A percentile compares a stretch with the other conserved stretches of the same genome.
These are phyloP conservation scores for Biscogniauxia mediterranea DNA, from an alignment of 2,329 filamentous ascomycete species.

Conservation along the genomic window DNA sequence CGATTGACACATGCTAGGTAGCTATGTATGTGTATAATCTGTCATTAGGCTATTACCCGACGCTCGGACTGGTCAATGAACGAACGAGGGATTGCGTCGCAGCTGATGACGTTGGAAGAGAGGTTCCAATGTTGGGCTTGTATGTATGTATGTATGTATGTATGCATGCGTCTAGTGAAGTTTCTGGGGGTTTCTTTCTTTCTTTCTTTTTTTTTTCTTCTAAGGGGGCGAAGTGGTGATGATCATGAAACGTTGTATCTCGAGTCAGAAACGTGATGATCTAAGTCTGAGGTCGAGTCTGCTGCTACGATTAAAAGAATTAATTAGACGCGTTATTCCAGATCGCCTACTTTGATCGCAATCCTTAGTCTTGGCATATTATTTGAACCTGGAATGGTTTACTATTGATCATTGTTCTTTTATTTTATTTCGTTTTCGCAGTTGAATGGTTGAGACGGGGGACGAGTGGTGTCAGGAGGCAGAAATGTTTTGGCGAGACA, in stretches of 20 bases:
- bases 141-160: background rate
- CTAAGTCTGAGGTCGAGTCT: too few relatives aligned
- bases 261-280: background rate
- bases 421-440: background rate
- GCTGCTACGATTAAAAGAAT: background rate
- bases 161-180: slow-evolving; percentile 10
- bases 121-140: background rate
- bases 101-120: background rate
- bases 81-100: background rate
- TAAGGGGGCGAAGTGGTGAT: slow-evolving; percentile 3
- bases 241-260: slow-evolving; percentile 23
- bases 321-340: background rate
- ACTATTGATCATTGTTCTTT: background rate
- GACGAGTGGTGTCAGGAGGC: background rate
- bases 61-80: background rate
- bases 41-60: background rate
- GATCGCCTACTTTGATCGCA: background rate
- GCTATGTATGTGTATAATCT: background rate
- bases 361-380: background rate
- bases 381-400: background rate
- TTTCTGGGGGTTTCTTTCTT: background rate
- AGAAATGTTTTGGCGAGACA: background rate
- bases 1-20: background rate
- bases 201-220: too few relatives aligned
- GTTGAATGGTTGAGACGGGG: background rate